These are phyloP conservation scores for Penicillium thymicola DNA, from an alignment of 2,329 filamentous ascomycete genomes.

Conservation along the genomic window DNA sequence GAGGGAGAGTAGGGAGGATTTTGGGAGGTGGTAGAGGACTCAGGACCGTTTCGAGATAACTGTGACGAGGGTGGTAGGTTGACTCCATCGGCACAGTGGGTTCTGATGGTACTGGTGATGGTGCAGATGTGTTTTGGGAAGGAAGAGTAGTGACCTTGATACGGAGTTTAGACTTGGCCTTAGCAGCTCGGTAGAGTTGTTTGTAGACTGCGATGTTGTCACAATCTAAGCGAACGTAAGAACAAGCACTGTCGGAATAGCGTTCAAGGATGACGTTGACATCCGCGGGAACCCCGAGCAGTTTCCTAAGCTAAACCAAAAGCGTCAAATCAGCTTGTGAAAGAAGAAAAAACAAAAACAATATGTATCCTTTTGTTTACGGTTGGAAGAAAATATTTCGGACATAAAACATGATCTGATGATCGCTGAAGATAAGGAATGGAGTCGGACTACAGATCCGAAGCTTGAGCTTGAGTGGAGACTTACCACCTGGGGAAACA, in stretches of 20 bases:
- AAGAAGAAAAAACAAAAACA: slow-evolving; percentile 1
- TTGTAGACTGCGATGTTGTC: slow-evolving; percentile 84
- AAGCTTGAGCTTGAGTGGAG: slow-evolving; percentile 31
- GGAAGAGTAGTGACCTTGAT: slow-evolving; percentile 68
- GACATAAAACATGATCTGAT: slow-evolving; percentile 2
- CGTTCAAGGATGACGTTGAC: slow-evolving; percentile 73
- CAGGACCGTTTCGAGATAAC: slow-evolving; percentile 45
- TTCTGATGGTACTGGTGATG: slow-evolving; percentile 14
- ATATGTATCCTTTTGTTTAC: background rate
- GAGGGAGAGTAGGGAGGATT: slow-evolving; percentile 7
- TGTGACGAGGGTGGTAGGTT: slow-evolving; percentile 29
- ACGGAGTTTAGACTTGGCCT: slow-evolving; percentile 96
- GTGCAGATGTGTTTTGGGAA: slow-evolving; percentile 32
- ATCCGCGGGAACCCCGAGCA: slow-evolving; percentile 63
- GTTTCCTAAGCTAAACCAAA: slow-evolving; percentile 61
- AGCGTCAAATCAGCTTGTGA: slow-evolving; percentile 12
- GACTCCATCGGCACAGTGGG: slow-evolving; percentile 10
- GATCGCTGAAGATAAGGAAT: slow-evolving; percentile 17
- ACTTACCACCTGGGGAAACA: slow-evolving; percentile 81
- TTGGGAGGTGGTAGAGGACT: slow-evolving; percentile 23
- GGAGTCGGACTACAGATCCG: slow-evolving; percentile 22
- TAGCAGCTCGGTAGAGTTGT: slow-evolving; percentile 92
- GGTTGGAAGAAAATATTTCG: background rate
- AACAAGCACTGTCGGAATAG: slow-evolving; percentile 86
- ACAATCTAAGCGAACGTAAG: slow-evolving; percentile 75